Percentiles rank a stretch among this genome's conserved stretches.
Evolutionary conservation across 2,329 filamentous ascomycete species (phyloP).

Genomic region (Diplodia corticola): DNA sequence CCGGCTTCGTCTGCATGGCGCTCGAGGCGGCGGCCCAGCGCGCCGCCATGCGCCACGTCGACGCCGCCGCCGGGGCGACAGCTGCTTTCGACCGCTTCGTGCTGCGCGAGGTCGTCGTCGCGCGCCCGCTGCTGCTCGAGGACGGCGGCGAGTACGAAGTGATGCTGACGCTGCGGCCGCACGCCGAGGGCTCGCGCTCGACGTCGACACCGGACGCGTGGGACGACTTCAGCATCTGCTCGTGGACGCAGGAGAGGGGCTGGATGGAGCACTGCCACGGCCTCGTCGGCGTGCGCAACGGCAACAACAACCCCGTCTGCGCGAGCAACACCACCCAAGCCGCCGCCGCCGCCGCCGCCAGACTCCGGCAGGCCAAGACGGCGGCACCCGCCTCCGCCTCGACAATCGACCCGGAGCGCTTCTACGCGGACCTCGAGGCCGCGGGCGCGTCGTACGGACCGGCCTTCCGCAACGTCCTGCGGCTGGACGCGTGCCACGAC

Average conservation of each 20-base stretch:
- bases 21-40: conserved; percentile 30
- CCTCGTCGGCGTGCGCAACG: conserved; percentile 15
- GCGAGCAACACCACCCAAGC: neutral
- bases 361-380: neutral
- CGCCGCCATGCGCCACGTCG: neutral
- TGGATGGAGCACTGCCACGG: conserved; percentile 23
- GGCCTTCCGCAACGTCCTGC: conserved; percentile 11
- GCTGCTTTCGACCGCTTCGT: conserved; percentile 2
- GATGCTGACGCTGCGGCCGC: neutral
- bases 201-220: conserved; percentile 8
- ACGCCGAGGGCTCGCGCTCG: conserved; percentile 12
- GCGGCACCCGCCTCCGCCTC: neutral
- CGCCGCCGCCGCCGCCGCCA: neutral
- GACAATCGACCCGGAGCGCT: neutral
- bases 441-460: conserved; percentile 21
- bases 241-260: conserved; percentile 1
- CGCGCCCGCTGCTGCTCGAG: conserved; percentile 13
- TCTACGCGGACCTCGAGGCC: neutral
- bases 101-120: conserved; percentile 10
- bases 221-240: conserved; percentile 23
- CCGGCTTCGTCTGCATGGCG: conserved; percentile 35
- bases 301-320: conserved; percentile 2
- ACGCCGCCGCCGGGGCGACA: neutral
- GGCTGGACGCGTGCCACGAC: neutral
- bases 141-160: conserved; percentile 14